phyloP scores from a whole-genome alignment of 305 asterid genomes.

The Petunia hybrid region DNA sequence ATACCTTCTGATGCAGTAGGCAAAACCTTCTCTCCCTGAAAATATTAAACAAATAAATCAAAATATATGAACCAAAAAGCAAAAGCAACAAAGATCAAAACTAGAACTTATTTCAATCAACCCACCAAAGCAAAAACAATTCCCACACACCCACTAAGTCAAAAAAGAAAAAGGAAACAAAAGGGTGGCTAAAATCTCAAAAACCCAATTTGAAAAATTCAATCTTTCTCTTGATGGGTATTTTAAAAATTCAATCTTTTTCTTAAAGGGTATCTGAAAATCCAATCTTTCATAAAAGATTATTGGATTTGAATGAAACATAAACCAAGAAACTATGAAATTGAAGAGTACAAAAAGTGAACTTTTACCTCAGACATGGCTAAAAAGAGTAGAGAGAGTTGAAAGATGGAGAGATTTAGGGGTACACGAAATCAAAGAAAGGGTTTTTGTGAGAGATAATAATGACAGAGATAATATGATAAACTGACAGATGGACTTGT shows the following conservation, averaged over 20 bases:
- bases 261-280: too few relatives aligned
- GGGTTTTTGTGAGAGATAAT: conserved; percentile 37
- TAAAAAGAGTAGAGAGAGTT: conserved; percentile 22
- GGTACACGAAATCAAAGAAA: conserved; percentile 26
- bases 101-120: background rate
- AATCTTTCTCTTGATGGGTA: too few relatives aligned
- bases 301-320: conserved; percentile 21
- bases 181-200: background rate
- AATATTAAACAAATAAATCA: background rate
- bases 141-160: background rate
- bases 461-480: conserved; percentile 20
- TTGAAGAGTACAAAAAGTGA: conserved; percentile 9
- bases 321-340: background rate
- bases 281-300: conserved; percentile 28
- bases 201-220: background rate
- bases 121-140: background rate
- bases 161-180: background rate
- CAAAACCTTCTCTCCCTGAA: conserved; percentile 32
- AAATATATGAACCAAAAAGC: background rate
- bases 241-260: too few relatives aligned
- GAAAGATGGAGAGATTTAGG: conserved; percentile 25
- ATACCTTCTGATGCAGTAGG: conserved; percentile 31
- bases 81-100: background rate
- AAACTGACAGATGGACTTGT: conserved; percentile 13
- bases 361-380: conserved; percentile 53